Conservation (phyloP, 2,329 filamentous ascomycete genomes). For the Pleoardoris graminearum region DNA sequence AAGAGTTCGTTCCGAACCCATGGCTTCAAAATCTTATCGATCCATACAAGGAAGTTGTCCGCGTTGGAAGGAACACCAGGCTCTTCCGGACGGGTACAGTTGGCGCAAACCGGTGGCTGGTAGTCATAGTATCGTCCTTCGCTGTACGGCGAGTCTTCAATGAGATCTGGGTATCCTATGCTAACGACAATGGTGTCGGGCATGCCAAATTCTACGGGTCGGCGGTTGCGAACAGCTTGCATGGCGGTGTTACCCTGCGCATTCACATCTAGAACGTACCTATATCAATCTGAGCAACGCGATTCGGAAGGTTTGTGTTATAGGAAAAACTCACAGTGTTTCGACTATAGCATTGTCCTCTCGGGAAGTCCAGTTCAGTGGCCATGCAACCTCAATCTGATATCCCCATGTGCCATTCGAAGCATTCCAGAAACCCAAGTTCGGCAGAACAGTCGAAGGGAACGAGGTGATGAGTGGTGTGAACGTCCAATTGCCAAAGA, state of each 20-base stretch:
- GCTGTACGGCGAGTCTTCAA: constrained; percentile 37
- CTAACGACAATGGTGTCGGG: constrained; percentile 38
- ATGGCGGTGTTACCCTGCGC: constrained; percentile 33
- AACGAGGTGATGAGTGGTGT: constrained; percentile 30
- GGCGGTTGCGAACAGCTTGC: constrained; percentile 34
- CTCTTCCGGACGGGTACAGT: constrained; percentile 26
- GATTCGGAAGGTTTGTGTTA: background rate
- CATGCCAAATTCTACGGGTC: constrained; percentile 36
- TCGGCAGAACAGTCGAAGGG: constrained; percentile 31
- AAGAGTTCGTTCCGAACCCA: constrained; percentile 37
- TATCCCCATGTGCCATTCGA: constrained; percentile 41
- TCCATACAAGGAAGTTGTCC: constrained; percentile 51
- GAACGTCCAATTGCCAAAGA: constrained; percentile 34
- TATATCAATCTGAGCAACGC: constrained; percentile 8
- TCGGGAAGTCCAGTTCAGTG: constrained; percentile 37
- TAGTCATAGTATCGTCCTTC: constrained; percentile 30
- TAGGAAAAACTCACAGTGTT: constrained; percentile 30
- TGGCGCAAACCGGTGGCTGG: constrained; percentile 37
- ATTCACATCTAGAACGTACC: constrained; percentile 41
- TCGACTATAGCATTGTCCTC: constrained; percentile 30
- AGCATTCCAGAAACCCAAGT: constrained; percentile 34
- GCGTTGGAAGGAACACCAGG: constrained; percentile 50
- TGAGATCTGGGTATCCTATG: constrained; percentile 35
- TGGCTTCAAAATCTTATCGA: constrained; percentile 47
- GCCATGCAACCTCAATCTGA: constrained; percentile 39